Evolutionary conservation across 176 grass and related monocot species (phyloP).

Genomic region (Pharus latifolius): DNA sequence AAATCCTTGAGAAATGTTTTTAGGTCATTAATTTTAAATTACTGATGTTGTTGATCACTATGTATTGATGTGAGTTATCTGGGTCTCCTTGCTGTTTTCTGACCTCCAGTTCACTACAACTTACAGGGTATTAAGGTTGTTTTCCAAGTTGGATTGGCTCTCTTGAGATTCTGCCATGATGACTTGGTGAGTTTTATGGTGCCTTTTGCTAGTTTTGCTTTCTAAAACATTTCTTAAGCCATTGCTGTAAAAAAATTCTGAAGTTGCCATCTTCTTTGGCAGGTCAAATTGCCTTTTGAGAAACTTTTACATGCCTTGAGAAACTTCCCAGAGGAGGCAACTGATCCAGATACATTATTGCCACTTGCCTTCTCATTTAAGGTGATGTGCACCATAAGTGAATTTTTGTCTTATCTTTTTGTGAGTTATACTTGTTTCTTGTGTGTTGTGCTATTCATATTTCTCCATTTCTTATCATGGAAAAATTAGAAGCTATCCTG

Average conservation of each 20-base stretch:
- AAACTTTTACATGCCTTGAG: slow-evolving; percentile 65
- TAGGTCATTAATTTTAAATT: neutral
- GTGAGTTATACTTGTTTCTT: neutral
- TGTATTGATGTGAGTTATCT: slow-evolving; percentile 6
- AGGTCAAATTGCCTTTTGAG: slow-evolving; percentile 96
- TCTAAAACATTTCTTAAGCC: neutral
- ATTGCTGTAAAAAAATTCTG: neutral
- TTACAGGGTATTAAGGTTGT: slow-evolving; percentile 81
- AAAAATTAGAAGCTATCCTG: neutral
- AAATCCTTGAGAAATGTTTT: neutral
- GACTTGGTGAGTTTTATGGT: slow-evolving; percentile 59
- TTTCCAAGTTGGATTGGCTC: slow-evolving; percentile 85
- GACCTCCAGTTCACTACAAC: neutral
- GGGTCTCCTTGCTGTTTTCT: slow-evolving; percentile 3
- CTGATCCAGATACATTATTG: slow-evolving; percentile 69
- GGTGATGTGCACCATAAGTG: slow-evolving; percentile 27
- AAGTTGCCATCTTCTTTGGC: slow-evolving; percentile 3
- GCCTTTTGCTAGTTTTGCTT: neutral
- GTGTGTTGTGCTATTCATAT: neutral
- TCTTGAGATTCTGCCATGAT: slow-evolving; percentile 84
- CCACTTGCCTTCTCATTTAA: slow-evolving; percentile 77
- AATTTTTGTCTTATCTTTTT: neutral
- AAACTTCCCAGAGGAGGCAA: slow-evolving; percentile 85
- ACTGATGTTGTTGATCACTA: too few relatives aligned
- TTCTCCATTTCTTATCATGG: neutral